Evolutionary conservation across 2,329 filamentous ascomycete species (phyloP).

Genomic region (Dothiorella sarmentorum): DNA sequence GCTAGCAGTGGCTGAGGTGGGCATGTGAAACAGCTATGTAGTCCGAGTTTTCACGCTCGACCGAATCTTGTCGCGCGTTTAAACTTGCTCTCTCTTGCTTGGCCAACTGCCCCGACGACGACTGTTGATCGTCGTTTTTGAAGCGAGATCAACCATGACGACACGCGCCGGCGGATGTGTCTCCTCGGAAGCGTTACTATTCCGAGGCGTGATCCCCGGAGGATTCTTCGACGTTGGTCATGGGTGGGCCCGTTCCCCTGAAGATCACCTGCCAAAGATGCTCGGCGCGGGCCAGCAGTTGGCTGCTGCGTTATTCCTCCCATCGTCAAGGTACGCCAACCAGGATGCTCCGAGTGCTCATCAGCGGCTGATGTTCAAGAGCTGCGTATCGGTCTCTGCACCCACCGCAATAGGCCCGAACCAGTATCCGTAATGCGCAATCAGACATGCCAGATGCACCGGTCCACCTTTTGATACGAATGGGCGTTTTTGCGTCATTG

Average conservation of each 20-base stretch:
- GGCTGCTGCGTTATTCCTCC: neutral
- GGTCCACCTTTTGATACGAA: neutral
- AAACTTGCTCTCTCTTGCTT: neutral
- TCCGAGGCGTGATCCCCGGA: neutral
- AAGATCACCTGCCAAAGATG: neutral
- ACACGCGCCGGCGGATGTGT: neutral
- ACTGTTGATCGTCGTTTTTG: neutral
- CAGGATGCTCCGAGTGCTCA: neutral
- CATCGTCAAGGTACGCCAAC: neutral
- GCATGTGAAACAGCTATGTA: neutral
- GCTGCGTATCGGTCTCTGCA: neutral
- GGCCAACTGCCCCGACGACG: neutral
- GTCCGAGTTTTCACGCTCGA: neutral
- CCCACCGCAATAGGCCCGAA: conserved; percentile 1
- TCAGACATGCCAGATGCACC: conserved; percentile 1
- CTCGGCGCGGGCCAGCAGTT: neutral
- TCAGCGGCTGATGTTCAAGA: conserved; percentile 1
- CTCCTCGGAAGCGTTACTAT: neutral
- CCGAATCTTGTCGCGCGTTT: neutral
- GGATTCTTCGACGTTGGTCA: neutral
- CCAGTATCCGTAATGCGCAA: neutral
- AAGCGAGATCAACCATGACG: conserved; percentile 6
- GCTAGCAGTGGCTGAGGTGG: conserved; percentile 1
- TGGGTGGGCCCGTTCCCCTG: neutral
- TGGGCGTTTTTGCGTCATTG: neutral